Evolutionary conservation across 352 stramenopile species (phyloP), one percentile per base, ranked within the genome.

Genomic region (Globisporangium spinosum): DNA sequence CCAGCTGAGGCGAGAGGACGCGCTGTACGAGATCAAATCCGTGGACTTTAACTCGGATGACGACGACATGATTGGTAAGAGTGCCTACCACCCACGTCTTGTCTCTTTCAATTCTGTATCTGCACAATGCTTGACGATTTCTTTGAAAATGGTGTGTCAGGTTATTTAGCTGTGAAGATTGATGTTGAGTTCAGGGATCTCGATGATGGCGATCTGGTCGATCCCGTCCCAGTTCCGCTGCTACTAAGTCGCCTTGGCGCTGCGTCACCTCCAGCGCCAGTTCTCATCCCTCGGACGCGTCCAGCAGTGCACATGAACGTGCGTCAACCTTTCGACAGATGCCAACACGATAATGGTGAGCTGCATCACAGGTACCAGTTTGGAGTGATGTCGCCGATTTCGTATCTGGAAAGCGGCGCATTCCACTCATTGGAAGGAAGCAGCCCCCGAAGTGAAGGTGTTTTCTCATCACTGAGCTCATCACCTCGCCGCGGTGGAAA

Each of bases 11-110:
- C 55, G 62, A 25, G 61, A 83, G 2, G 73, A 83, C 20, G 70
- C 45, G 45, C 65, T 90, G 56, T 77, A 74, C 55, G 80, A 87
- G 53, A 82, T 83, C 15, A 66, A 73, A n/a, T 38, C 72, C 8
- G 45, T 72, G 25, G 47, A 59, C 8, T 20, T 32, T 3, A 58
- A 47, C 4, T 8, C 29, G 29, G 29, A 58, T 0, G 59, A 73
- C 8, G 57, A 64, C 22, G 45, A 20, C 13, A 61, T 59, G 17
- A 67, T 70, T 13, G 68, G 67, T 67, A 53, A 70, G 27, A 25
- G 72, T 9, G 5, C 6, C 4, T 51, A 4, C 38, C 38, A 20
- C 38, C 3, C 12, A 49, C 6, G 4, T n/a, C 8, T 49, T 20
- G 40, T n/a, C 6, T n/a, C 40, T 22, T 20, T 22, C 15, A n/a